phyloP scores from a whole-genome alignment of 1,284 basidiomycete genomes.

The Leccinum proliferum region DNA sequence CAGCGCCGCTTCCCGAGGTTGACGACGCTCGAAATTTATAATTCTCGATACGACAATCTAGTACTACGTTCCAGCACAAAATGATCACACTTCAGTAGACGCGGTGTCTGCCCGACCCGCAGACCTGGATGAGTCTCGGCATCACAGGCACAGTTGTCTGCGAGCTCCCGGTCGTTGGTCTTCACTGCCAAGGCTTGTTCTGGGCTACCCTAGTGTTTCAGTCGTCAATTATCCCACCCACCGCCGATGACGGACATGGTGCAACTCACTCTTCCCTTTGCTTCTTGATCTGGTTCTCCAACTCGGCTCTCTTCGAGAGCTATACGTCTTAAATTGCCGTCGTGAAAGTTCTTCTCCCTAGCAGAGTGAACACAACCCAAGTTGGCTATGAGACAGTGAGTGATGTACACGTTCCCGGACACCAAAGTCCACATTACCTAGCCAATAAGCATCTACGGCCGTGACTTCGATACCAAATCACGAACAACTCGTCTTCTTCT shows the following conservation, averaged over 20 bases:
- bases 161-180: slow-evolving; percentile 50
- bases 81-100: slow-evolving; percentile 41
- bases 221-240: not conserved
- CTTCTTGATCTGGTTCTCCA: slow-evolving; percentile 86
- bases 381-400: slow-evolving; percentile 53
- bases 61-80: no score
- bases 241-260: not conserved
- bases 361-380: slow-evolving; percentile 91
- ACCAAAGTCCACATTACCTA: slow-evolving; percentile 47
- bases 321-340: slow-evolving; percentile 64
- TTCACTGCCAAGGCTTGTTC: slow-evolving; percentile 62
- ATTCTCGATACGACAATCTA: not conserved
- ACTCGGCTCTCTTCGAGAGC: slow-evolving; percentile 84
- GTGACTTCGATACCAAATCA: slow-evolving; percentile 83
- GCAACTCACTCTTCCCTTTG: slow-evolving; percentile 80
- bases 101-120: slow-evolving; percentile 58
- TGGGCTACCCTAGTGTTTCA: slow-evolving; percentile 46
- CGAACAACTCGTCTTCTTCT: slow-evolving; percentile 72
- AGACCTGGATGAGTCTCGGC: slow-evolving; percentile 69
- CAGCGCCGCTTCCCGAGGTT: not conserved
- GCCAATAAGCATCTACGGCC: slow-evolving; percentile 92
- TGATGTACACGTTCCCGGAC: not conserved
- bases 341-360: slow-evolving; percentile 93
- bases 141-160: slow-evolving; percentile 79
- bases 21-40: slow-evolving; percentile 10